Conservation (phyloP, 2,329 filamentous ascomycete species). For the Byssothecium circinans region DNA sequence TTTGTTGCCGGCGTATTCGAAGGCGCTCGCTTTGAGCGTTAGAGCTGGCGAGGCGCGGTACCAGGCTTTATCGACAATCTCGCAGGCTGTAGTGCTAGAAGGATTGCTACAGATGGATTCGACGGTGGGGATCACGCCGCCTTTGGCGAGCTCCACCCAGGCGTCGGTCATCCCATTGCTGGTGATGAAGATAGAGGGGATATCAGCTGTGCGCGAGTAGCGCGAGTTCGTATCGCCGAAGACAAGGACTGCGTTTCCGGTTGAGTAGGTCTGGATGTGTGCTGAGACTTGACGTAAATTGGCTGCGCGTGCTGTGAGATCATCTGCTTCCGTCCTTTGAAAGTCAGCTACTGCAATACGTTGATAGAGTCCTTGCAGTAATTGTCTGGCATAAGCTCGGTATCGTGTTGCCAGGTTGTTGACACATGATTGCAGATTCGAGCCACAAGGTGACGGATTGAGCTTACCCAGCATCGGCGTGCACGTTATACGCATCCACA, state of each 20-base stretch:
- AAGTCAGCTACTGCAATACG: background rate
- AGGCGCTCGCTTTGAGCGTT: constrained; percentile 52
- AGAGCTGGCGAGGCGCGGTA: constrained; percentile 58
- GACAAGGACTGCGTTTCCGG: constrained; percentile 64
- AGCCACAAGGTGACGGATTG: too few relatives aligned
- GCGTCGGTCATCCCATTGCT: constrained; percentile 59
- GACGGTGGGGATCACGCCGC: constrained; percentile 19
- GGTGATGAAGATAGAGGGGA: constrained; percentile 53
- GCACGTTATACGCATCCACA: constrained; percentile 67
- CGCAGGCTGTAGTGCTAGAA: constrained; percentile 55
- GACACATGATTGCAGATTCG: too few relatives aligned
- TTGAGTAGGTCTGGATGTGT: constrained; percentile 59
- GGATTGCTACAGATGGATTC: constrained; percentile 60
- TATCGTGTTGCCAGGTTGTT: too few relatives aligned
- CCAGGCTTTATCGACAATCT: constrained; percentile 69
- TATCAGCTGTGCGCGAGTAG: constrained; percentile 61
- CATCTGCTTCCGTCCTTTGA: constrained; percentile 49
- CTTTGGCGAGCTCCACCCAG: constrained; percentile 59
- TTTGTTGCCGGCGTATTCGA: constrained; percentile 57
- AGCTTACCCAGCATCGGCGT: constrained; percentile 63
- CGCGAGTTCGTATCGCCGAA: constrained; percentile 68
- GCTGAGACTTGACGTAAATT: constrained; percentile 63
- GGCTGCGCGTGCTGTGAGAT: constrained; percentile 58
- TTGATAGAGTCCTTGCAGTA: too few relatives aligned
- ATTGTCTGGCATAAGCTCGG: too few relatives aligned